Conservation (phyloP, 768 basidiomycete species). For the Mycena vitilis region DNA sequence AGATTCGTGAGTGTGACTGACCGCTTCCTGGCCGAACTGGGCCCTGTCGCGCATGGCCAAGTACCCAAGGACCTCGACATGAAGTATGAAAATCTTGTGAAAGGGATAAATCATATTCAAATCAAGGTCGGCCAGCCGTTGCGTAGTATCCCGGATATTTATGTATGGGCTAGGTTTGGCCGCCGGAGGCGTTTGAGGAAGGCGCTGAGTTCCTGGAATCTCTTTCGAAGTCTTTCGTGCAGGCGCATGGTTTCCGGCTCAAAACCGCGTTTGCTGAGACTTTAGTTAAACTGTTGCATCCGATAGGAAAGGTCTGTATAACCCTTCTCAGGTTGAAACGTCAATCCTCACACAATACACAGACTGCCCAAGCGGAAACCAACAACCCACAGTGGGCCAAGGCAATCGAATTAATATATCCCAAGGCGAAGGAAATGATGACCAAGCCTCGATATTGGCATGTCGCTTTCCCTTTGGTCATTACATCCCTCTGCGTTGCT, state of each 20-base stretch:
- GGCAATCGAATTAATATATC: conserved; percentile 86
- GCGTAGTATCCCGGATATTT: conserved; percentile 1
- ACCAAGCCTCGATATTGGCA: conserved; percentile 91
- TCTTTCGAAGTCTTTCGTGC: conserved; percentile 83
- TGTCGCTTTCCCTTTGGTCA: conserved; percentile 84
- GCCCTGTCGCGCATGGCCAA: conserved; percentile 78
- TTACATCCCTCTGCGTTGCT: conserved; percentile 88
- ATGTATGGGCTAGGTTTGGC: conserved; percentile 77
- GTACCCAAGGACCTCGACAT: conserved; percentile 84
- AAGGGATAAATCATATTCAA: conserved; percentile 83
- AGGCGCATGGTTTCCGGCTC: conserved; percentile 84
- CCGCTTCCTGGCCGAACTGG: conserved; percentile 84
- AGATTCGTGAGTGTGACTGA: conserved; percentile 96
- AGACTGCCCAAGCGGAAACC: conserved; percentile 96
- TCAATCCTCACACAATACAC: conserved; percentile 15
- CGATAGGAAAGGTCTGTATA: conserved; percentile 80
- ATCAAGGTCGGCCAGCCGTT: conserved; percentile 69
- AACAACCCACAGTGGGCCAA: conserved; percentile 96
- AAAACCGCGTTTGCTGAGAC: conserved; percentile 91
- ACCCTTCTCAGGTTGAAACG: conserved; percentile 3
- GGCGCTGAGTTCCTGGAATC: conserved; percentile 91
- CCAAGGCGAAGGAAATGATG: conserved; percentile 87
- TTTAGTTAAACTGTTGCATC: conserved; percentile 80
- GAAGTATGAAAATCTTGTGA: conserved; percentile 87
- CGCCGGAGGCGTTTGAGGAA: conserved; percentile 92